phyloP scores from a whole-genome alignment of 176 grass and related monocot species.

The Hyparrhenia diplandra region DNA sequence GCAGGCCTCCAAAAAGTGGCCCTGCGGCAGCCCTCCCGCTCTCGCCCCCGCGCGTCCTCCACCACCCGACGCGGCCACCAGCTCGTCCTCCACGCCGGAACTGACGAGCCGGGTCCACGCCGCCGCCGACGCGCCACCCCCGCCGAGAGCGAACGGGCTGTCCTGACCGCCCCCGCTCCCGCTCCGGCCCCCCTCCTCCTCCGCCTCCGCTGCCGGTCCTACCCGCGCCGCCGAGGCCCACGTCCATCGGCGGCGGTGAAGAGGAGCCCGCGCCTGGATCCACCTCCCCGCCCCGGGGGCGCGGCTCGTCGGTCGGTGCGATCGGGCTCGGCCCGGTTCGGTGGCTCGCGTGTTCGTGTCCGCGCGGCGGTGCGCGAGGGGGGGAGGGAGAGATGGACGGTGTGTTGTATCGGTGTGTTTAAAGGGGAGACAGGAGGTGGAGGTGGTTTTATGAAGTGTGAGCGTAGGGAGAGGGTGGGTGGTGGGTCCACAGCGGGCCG shows the following conservation, averaged over 20 bases:
- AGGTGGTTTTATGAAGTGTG: conserved; percentile 45
- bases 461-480: not conserved
- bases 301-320: not conserved
- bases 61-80: not conserved
- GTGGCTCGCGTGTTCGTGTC: conserved; percentile 34
- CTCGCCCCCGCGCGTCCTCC: not conserved
- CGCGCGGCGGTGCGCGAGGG: conserved; percentile 18
- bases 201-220: not conserved
- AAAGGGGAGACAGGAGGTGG: conserved; percentile 45
- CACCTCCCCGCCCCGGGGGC: not conserved
- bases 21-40: conserved; percentile 16
- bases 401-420: conserved; percentile 32
- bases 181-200: not conserved
- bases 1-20: conserved; percentile 87
- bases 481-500: not conserved
- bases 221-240: conserved; percentile 11
- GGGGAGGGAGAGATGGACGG: not conserved
- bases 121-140: conserved; percentile 42
- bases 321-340: conserved; percentile 7
- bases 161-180: conserved; percentile 19
- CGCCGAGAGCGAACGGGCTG: conserved; percentile 27
- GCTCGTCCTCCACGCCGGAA: conserved; percentile 49
- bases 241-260: conserved; percentile 36
- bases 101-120: conserved; percentile 45
- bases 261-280: conserved; percentile 20